Base-by-base conservation (phyloP, 2,329 filamentous ascomycete genomes). In the Penicillium brasilianum region DNA sequence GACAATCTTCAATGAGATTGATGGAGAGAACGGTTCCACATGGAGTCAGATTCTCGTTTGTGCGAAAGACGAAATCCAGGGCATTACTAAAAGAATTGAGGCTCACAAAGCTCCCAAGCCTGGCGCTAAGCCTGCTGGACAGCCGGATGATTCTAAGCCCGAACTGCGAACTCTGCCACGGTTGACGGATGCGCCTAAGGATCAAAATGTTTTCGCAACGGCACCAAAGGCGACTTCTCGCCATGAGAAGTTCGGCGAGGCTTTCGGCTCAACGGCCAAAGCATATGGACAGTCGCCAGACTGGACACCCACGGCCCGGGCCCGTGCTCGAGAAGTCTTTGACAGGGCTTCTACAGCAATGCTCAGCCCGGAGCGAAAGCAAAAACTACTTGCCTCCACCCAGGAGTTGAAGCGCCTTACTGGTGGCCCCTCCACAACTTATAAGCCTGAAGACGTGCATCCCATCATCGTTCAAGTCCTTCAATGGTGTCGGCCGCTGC, bases 1-100 rank as follows among this genome's bases (percentile, higher is more conserved):
- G 75, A 86, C 87, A 20, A 92, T 98, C 58, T 97, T 91, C 76
- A 87, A 88, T 60, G 94, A 98, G 68, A 91, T 97, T 63, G 92
- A 96, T 68, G 90, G 93, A 62, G 87, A 87, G 57, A 90, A 89
- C 48, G 92, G 90, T 0, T 85, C 91, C 0, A 89, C 91, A 66
- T 97, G 92, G 91, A 87, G 88, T 9, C 92, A 97, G 69, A 84
- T 96, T 51, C 88, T 88, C 63, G 80, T 82, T 18, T 80, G 88
- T 7, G 93, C 91, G 69, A 83, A 94, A 18, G 84, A 86, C 13
- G 84, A 90, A 18, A 82, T 97, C 54, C 86, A 87, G 66, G 82
- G 82, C 11, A 85, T 97, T 53, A 86, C 87, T 59, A 77, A 77
- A 8, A 88, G 91, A 49, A 88, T 97, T 52, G 85, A 89, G 53